Percentiles rank a stretch among this genome's conserved stretches.
These are phyloP conservation scores for Thymus mandschuricus DNA, from an alignment of 257 asterid species.

Conservation along the genomic window DNA sequence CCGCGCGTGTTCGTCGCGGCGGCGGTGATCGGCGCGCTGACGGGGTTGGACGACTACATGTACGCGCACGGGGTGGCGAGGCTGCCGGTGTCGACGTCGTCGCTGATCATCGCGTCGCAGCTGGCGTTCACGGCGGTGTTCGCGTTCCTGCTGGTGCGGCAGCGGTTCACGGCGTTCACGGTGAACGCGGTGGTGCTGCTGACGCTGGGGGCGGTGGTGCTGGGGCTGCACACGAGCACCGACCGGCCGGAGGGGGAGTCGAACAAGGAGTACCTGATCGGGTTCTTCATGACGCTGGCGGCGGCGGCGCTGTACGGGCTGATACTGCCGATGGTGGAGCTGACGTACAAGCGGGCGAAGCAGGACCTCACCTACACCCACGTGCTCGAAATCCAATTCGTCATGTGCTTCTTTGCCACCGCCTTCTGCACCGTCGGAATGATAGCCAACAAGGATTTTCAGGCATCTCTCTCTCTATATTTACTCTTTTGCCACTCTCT, in stretches of 20 bases:
- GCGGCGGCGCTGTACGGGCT: slow-evolving; percentile 55
- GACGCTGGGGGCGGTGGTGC: slow-evolving; percentile 37
- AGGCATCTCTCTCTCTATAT: slow-evolving; percentile 16
- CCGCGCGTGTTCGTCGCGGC: slow-evolving; percentile 33
- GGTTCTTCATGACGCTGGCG: slow-evolving; percentile 39
- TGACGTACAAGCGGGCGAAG: slow-evolving; percentile 36
- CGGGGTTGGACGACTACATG: slow-evolving; percentile 49
- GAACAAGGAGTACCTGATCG: slow-evolving; percentile 24
- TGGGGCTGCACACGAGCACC: slow-evolving; percentile 31
- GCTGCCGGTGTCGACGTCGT: slow-evolving; percentile 26
- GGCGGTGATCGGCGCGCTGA: slow-evolving; percentile 38
- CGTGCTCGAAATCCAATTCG: slow-evolving; percentile 43
- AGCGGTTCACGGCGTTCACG: slow-evolving; percentile 22
- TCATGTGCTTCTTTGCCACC: slow-evolving; percentile 39
- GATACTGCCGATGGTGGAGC: slow-evolving; percentile 44
- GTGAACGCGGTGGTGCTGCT: slow-evolving; percentile 32
- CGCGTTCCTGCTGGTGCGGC: slow-evolving; percentile 13
- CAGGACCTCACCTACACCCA: slow-evolving; percentile 30
- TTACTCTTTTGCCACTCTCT: no score
- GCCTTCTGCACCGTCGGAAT: slow-evolving; percentile 41
- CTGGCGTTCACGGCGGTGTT: slow-evolving; percentile 30
- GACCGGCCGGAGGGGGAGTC: slow-evolving; percentile 37
- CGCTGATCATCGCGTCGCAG: slow-evolving; percentile 28
- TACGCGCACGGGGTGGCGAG: slow-evolving; percentile 18
- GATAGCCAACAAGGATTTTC: slow-evolving; percentile 41